These are phyloP conservation scores for Pythium myriotylum DNA, from an alignment of 352 stramenopile genomes.

Conservation along the genomic window DNA sequence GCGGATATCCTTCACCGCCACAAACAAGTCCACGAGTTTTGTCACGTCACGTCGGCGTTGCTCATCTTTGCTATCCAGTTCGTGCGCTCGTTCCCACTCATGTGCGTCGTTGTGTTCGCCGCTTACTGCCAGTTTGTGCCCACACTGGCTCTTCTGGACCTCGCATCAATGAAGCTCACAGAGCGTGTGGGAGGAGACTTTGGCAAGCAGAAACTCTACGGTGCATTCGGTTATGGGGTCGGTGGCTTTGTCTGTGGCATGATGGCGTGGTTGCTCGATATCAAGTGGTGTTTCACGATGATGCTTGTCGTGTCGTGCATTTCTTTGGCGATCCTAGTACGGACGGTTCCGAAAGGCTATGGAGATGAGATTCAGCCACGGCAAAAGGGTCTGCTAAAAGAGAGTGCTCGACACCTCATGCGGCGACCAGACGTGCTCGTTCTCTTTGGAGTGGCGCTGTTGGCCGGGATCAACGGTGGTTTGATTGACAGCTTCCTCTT, in stretches of 20 bases:
- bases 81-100: slow-evolving; percentile 56
- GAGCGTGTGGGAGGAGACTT: slow-evolving; percentile 59
- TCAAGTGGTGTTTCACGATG: slow-evolving; percentile 74
- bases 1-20: slow-evolving; percentile 62
- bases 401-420: background rate
- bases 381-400: background rate
- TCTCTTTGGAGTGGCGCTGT: slow-evolving; percentile 37
- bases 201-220: slow-evolving; percentile 68
- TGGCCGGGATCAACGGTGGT: slow-evolving; percentile 49
- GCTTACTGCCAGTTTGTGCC: slow-evolving; percentile 67
- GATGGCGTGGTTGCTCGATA: slow-evolving; percentile 49
- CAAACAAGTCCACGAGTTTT: slow-evolving; percentile 59
- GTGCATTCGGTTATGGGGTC: slow-evolving; percentile 58
- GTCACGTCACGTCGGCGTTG: slow-evolving; percentile 49
- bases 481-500: slow-evolving; percentile 69
- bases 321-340: slow-evolving; percentile 51
- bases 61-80: slow-evolving; percentile 70
- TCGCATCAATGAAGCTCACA: slow-evolving; percentile 61
- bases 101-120: slow-evolving; percentile 63
- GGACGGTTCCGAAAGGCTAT: slow-evolving; percentile 31
- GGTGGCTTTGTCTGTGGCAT: slow-evolving; percentile 57
- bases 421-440: slow-evolving; percentile 1
- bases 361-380: background rate
- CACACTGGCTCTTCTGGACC: slow-evolving; percentile 57
- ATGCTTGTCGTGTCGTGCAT: slow-evolving; percentile 46